phyloP scores from a whole-genome alignment of 2,329 filamentous ascomycete species.

The Colletotrichum nymphaeae region DNA sequence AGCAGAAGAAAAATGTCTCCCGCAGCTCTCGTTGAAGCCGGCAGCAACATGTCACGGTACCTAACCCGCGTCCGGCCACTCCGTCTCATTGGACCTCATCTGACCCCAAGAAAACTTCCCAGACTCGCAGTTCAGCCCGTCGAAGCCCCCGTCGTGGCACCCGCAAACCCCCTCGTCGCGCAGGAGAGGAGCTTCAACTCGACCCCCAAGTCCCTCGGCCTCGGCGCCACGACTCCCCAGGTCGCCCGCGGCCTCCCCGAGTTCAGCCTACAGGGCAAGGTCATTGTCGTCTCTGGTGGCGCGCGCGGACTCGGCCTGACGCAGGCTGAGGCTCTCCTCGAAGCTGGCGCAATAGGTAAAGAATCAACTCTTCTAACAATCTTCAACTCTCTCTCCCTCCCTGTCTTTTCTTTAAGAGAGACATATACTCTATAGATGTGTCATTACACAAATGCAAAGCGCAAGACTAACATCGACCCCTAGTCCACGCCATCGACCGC shows the following conservation, averaged over 20 bases:
- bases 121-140: conserved; percentile 19
- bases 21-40: conserved; percentile 2
- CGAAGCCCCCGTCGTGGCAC: neutral
- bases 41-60: conserved; percentile 31
- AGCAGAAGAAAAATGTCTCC: neutral
- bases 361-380: neutral
- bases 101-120: conserved; percentile 9
- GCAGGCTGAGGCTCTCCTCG: conserved; percentile 81
- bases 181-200: conserved; percentile 24
- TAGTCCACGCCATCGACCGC: conserved; percentile 75
- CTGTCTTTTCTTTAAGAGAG: too few relatives aligned
- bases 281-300: conserved; percentile 81
- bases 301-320: conserved; percentile 82
- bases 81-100: conserved; percentile 8
- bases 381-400: neutral
- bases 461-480: neutral
- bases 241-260: conserved; percentile 66
- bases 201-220: conserved; percentile 16
- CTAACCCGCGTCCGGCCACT: conserved; percentile 27
- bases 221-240: conserved; percentile 37
- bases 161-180: conserved; percentile 3
- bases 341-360: conserved; percentile 78
- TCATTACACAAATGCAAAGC: neutral
- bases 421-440: too few relatives aligned
- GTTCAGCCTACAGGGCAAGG: conserved; percentile 79